Conservation (phyloP, 441 rosid species). For the Hypseocharis bilobata region DNA sequence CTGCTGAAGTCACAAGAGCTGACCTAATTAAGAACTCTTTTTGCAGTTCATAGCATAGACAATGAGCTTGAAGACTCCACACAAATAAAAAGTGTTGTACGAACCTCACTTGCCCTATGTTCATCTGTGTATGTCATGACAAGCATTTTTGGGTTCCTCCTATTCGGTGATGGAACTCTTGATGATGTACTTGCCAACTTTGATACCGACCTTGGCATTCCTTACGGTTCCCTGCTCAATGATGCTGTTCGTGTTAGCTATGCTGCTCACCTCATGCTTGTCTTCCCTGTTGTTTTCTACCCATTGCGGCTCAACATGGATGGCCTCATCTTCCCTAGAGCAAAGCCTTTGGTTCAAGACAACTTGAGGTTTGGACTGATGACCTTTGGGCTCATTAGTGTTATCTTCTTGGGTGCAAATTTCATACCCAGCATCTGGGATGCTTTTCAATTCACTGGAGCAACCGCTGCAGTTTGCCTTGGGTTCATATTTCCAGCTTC, state of each 20-base stretch:
- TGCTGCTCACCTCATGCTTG: conserved; percentile 90
- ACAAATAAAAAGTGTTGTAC: conserved; percentile 62
- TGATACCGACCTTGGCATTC: conserved; percentile 77
- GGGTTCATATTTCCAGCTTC: conserved; percentile 95
- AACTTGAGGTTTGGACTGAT: conserved; percentile 61
- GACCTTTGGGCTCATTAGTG: conserved; percentile 48
- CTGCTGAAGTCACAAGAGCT: neutral
- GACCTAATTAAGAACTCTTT: conserved; percentile 14
- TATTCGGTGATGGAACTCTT: conserved; percentile 72
- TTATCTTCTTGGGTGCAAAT: conserved; percentile 77
- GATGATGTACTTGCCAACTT: conserved; percentile 97
- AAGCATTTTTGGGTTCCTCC: conserved; percentile 84
- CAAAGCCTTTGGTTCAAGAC: conserved; percentile 46
- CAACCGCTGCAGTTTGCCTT: conserved; percentile 91
- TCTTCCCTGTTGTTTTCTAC: conserved; percentile 81
- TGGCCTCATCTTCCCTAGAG: conserved; percentile 74
- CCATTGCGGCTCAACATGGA: conserved; percentile 83
- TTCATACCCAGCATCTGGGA: conserved; percentile 97
- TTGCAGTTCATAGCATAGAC: conserved; percentile 88
- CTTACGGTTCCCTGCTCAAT: conserved; percentile 58
- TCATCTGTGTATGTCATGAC: conserved; percentile 71
- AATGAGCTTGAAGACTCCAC: conserved; percentile 74
- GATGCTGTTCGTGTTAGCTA: conserved; percentile 92
- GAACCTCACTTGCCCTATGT: conserved; percentile 76
- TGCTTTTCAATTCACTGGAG: conserved; percentile 95